Evolutionary conservation across 805 yeast genomes (phyloP).

Genomic region (Groenewaldozyma salmanticensis): DNA sequence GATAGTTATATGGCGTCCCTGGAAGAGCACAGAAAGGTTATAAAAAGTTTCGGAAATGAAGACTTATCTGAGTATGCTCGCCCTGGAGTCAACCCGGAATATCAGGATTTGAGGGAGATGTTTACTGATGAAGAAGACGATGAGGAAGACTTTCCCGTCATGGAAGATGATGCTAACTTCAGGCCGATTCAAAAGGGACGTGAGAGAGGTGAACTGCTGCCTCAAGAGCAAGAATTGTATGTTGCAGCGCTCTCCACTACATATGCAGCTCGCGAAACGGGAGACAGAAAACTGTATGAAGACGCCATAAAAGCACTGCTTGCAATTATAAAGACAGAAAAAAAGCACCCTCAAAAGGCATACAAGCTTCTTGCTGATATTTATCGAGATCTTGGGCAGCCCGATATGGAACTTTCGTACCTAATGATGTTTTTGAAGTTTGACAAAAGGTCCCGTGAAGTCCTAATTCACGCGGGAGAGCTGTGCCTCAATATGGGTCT

Average conservation of each 20-base stretch:
- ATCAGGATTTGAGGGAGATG: conserved; percentile 15
- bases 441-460: conserved; percentile 70
- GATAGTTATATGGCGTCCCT: too few relatives aligned
- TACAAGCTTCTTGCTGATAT: conserved; percentile 29
- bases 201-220: conserved; percentile 35
- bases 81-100: background rate
- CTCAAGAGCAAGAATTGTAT: conserved; percentile 57
- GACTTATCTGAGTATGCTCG: too few relatives aligned
- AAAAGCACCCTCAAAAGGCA: conserved; percentile 19
- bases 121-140: conserved; percentile 25
- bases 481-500: conserved; percentile 62
- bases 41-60: too few relatives aligned
- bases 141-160: conserved; percentile 20
- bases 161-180: conserved; percentile 1
- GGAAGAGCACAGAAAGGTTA: too few relatives aligned
- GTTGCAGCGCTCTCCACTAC: conserved; percentile 41
- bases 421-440: conserved; percentile 48
- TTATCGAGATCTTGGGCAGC: conserved; percentile 38
- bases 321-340: conserved; percentile 4
- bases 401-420: conserved; percentile 27
- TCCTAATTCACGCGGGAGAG: conserved; percentile 83
- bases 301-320: conserved; percentile 23
- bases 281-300: conserved; percentile 23
- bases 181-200: conserved; percentile 1
- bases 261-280: background rate